Evolutionary conservation across 1,284 basidiomycete genomes (phyloP).

Genomic region (Tausonia pullulans): DNA sequence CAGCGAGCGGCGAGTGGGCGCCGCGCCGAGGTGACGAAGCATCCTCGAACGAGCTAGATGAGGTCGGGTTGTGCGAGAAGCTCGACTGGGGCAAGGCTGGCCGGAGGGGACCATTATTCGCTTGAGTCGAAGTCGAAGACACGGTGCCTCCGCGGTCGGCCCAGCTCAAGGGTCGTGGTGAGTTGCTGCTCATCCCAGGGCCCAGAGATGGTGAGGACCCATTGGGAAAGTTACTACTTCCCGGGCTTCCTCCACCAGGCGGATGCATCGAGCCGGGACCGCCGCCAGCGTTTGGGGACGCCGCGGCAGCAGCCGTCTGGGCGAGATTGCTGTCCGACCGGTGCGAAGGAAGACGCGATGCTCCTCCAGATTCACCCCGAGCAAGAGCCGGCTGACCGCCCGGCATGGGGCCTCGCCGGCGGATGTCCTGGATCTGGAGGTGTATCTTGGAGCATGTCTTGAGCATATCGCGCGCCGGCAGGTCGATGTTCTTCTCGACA

Average conservation of each 20-base stretch:
- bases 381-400: conserved; percentile 6
- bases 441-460: conserved; percentile 64
- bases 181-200: conserved; percentile 1
- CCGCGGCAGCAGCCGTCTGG: neutral
- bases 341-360: conserved; percentile 21
- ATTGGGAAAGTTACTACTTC: no score
- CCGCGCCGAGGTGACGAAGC: conserved; percentile 3
- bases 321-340: conserved; percentile 20
- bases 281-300: neutral
- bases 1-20: neutral
- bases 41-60: neutral
- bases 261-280: neutral
- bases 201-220: neutral
- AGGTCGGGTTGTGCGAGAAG: neutral
- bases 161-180: neutral
- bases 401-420: neutral
- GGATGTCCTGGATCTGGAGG: conserved; percentile 5
- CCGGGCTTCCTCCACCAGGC: no score
- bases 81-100: neutral
- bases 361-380: conserved; percentile 18
- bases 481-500: conserved; percentile 66
- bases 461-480: conserved; percentile 78
- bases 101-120: neutral
- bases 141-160: no score
- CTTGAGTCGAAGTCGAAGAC: neutral